phyloP scores from a whole-genome alignment of 768 basidiomycete genomes.

The Lentinula guzmanii region DNA sequence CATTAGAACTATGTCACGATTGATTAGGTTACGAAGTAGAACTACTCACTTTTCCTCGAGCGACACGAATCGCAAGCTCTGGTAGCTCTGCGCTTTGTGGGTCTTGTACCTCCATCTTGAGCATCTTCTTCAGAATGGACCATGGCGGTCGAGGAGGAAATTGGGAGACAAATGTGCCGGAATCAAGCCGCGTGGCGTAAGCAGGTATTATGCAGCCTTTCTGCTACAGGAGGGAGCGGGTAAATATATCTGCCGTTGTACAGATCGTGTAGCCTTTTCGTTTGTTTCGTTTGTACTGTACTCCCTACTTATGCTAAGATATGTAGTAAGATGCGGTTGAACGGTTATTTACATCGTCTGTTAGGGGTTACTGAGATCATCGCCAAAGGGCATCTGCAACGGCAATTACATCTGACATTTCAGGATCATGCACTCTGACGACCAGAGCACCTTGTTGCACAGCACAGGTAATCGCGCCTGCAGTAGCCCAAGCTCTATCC shows the following conservation, averaged over 20 bases:
- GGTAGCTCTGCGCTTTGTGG: background rate
- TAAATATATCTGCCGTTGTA: too few species aligned
- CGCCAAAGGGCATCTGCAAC: slow-evolving; percentile 60
- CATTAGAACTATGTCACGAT: background rate
- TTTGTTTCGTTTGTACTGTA: too few species aligned
- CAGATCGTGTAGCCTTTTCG: too few species aligned
- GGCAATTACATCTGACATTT: slow-evolving; percentile 67
- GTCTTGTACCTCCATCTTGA: background rate
- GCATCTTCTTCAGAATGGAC: background rate
- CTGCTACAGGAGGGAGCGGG: background rate
- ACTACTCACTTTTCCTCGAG: background rate
- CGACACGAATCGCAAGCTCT: background rate
- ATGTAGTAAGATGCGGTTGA: too few species aligned
- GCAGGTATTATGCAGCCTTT: background rate
- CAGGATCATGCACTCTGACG: slow-evolving; percentile 81
- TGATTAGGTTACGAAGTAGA: too few species aligned
- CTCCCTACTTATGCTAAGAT: too few species aligned
- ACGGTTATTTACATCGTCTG: background rate
- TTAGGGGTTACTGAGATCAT: background rate
- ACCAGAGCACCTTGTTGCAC: slow-evolving; percentile 68
- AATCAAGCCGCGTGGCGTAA: background rate
- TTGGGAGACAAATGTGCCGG: background rate
- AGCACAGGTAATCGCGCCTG: slow-evolving; percentile 66
- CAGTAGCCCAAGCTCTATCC: slow-evolving; percentile 76
- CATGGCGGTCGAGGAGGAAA: background rate